phyloP scores from a whole-genome alignment of 352 stramenopile genomes.

The Plasmopara viticola region DNA sequence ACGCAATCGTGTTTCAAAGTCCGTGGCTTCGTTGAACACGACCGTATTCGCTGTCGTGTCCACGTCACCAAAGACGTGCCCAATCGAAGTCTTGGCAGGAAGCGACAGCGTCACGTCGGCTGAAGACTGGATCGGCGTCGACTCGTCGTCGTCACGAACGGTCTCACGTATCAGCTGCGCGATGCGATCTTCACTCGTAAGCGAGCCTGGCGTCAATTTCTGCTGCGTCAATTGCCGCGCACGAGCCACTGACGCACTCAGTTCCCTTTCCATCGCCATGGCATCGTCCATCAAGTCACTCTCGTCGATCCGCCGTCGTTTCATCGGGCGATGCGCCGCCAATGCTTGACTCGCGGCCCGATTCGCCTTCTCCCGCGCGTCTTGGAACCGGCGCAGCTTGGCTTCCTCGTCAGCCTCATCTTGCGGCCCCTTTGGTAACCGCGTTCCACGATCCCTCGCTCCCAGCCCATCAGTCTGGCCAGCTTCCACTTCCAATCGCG shows the following conservation, averaged over 20 bases:
- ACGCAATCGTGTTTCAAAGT: constrained; percentile 72
- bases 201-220: constrained; percentile 6
- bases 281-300: constrained; percentile 42
- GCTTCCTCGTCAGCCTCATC: constrained; percentile 46
- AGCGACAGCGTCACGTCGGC: too few species aligned
- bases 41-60: constrained; percentile 36
- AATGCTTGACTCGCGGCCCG: constrained; percentile 38
- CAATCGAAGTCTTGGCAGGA: constrained; percentile 13
- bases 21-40: constrained; percentile 80
- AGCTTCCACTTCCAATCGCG: constrained; percentile 63
- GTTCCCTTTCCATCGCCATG: constrained; percentile 56
- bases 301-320: constrained; percentile 34
- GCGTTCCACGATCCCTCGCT: constrained; percentile 51
- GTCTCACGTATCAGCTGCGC: constrained; percentile 46
- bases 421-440: constrained; percentile 28
- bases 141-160: constrained; percentile 20
- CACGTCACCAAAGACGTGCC: constrained; percentile 30
- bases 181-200: constrained; percentile 48
- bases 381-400: constrained; percentile 58
- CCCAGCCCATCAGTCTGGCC: constrained; percentile 17
- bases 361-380: constrained; percentile 61
- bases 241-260: constrained; percentile 68
- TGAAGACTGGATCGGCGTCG: too few species aligned
- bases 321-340: constrained; percentile 27
- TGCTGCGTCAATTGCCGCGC: constrained; percentile 51